Conservation (phyloP, 495 filamentous ascomycete species). For the Cercophora sp. region DNA sequence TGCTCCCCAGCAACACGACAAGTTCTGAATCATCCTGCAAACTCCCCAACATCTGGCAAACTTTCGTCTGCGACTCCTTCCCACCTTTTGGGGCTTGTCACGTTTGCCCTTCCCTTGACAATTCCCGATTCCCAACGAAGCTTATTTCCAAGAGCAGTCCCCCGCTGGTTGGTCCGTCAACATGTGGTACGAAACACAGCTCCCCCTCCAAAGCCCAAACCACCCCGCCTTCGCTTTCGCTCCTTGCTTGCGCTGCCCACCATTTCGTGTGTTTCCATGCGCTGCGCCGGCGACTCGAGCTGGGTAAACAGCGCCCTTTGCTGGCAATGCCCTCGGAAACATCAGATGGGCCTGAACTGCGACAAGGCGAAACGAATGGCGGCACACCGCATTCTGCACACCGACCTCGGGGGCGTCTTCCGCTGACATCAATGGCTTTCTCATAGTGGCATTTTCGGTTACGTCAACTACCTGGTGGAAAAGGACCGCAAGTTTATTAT, state of each 20-base stretch:
- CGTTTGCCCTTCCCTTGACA: not conserved
- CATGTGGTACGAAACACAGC: constrained; percentile 29
- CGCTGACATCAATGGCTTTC: constrained; percentile 3
- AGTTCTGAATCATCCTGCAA: not conserved
- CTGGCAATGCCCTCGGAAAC: too few relatives aligned
- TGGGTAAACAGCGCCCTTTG: too few relatives aligned
- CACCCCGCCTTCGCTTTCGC: constrained; percentile 12
- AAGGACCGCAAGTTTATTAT: constrained; percentile 94
- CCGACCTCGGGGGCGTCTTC: not conserved
- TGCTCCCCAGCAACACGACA: constrained; percentile 11
- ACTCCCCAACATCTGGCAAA: constrained; percentile 10
- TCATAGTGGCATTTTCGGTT: constrained; percentile 95
- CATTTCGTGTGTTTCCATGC: too few relatives aligned
- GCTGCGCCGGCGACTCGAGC: too few relatives aligned
- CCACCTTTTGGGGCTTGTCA: not conserved
- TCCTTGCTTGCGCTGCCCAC: too few relatives aligned
- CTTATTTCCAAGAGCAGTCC: constrained; percentile 11
- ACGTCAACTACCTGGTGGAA: constrained; percentile 89
- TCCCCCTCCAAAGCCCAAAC: constrained; percentile 7
- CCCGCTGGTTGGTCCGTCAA: constrained; percentile 26
- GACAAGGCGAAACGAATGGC: constrained; percentile 3
- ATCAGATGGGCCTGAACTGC: too few relatives aligned
- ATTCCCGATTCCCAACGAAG: constrained; percentile 2
- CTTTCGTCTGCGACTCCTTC: constrained; percentile 11
- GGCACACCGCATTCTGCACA: not conserved